Conservation (phyloP, 352 stramenopile species). For the Phytophthora nicotianae region DNA sequence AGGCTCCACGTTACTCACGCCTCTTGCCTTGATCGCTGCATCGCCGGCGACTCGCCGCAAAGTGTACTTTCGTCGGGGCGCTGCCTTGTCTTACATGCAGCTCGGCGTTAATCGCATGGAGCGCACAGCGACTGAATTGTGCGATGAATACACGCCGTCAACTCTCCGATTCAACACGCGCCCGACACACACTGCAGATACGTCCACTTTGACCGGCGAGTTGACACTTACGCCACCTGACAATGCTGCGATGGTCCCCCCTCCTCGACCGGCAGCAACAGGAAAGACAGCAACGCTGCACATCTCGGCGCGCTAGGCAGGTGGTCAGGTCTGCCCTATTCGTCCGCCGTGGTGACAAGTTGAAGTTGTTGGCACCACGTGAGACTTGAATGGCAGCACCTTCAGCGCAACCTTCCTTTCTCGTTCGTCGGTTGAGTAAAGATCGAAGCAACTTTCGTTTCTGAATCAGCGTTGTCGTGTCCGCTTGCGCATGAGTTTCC, state of each 20-base stretch:
- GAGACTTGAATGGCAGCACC: background rate
- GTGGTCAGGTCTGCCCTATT: slow-evolving; percentile 20
- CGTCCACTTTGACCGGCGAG: background rate
- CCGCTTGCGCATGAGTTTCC: background rate
- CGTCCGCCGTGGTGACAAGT: slow-evolving; percentile 14
- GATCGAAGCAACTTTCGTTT: background rate
- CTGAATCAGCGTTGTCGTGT: background rate
- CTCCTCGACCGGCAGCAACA: slow-evolving; percentile 23
- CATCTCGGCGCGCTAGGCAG: slow-evolving; percentile 24
- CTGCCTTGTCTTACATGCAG: slow-evolving; percentile 7
- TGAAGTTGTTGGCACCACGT: slow-evolving; percentile 27
- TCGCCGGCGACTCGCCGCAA: no score
- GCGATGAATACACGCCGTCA: slow-evolving; percentile 15
- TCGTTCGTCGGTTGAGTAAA: background rate
- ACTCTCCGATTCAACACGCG: slow-evolving; percentile 17
- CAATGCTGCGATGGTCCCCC: slow-evolving; percentile 32
- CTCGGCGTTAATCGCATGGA: background rate
- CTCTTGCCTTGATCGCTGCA: slow-evolving; percentile 13
- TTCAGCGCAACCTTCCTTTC: slow-evolving; percentile 9
- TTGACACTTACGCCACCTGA: slow-evolving; percentile 13
- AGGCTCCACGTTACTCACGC: slow-evolving; percentile 40
- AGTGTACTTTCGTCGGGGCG: slow-evolving; percentile 2
- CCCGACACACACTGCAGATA: slow-evolving; percentile 9
- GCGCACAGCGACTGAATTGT: background rate
- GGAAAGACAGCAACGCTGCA: slow-evolving; percentile 26